These are phyloP conservation scores for Nitzschia sp. DNA, from an alignment of 108 stramenopile genomes.

Conservation along the genomic window DNA sequence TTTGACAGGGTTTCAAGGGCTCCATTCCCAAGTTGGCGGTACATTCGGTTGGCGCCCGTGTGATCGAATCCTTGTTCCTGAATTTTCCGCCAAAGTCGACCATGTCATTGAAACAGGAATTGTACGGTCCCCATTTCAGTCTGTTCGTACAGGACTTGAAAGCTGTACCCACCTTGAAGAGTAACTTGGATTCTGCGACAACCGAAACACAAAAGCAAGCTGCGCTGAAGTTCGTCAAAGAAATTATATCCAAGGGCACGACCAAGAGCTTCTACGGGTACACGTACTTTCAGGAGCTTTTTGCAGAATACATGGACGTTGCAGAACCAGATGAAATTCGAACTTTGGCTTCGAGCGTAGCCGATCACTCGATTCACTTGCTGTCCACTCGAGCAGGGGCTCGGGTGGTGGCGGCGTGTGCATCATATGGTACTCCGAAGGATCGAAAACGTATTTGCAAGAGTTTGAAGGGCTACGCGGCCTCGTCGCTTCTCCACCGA, in stretches of 20 bases:
- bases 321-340: slow-evolving; percentile 65
- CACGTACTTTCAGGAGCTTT: slow-evolving; percentile 82
- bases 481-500: slow-evolving; percentile 81
- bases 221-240: slow-evolving; percentile 46
- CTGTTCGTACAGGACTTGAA: slow-evolving; percentile 50
- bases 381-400: slow-evolving; percentile 86
- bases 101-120: slow-evolving; percentile 74
- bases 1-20: slow-evolving; percentile 66
- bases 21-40: slow-evolving; percentile 84
- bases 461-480: slow-evolving; percentile 89
- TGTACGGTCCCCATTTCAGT: slow-evolving; percentile 89
- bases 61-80: slow-evolving; percentile 79
- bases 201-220: slow-evolving; percentile 76
- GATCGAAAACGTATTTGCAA: slow-evolving; percentile 92
- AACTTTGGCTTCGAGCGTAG: slow-evolving; percentile 62
- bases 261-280: slow-evolving; percentile 84
- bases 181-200: slow-evolving; percentile 32
- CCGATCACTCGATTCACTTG: slow-evolving; percentile 82
- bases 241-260: slow-evolving; percentile 78
- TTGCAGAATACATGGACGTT: slow-evolving; percentile 69
- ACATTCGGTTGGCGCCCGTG: slow-evolving; percentile 86
- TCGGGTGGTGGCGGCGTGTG: slow-evolving; percentile 79
- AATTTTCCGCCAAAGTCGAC: slow-evolving; percentile 73
- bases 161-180: slow-evolving; percentile 31
- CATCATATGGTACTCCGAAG: slow-evolving; percentile 87